Percentiles rank a stretch among this genome's conserved stretches.
These are phyloP conservation scores for Theileria annulata DNA, from an alignment of 169 alveolate genomes.

Conservation along the genomic window DNA sequence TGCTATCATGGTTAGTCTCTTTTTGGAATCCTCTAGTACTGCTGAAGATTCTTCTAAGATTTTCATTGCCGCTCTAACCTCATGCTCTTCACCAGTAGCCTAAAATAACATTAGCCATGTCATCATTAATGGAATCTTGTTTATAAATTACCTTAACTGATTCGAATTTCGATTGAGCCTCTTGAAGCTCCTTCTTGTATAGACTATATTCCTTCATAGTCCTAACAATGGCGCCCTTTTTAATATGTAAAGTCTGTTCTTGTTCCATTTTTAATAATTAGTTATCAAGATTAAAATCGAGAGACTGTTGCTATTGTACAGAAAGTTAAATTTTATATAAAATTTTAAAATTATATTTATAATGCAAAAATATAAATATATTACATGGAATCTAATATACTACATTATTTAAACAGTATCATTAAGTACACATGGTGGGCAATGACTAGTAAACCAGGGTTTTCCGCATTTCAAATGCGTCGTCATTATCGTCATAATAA, in stretches of 20 bases:
- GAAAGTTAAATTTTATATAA: background rate
- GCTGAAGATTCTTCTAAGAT: constrained; percentile 1
- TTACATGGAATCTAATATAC: background rate
- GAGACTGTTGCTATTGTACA: background rate
- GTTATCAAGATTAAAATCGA: background rate
- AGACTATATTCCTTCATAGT: constrained; percentile 28
- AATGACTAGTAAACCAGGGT: background rate
- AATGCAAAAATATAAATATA: background rate
- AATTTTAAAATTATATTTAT: too few relatives aligned
- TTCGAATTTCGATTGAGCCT: constrained; percentile 21
- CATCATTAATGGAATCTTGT: background rate
- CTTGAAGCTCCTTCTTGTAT: constrained; percentile 17
- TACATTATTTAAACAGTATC: background rate
- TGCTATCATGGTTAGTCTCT: background rate
- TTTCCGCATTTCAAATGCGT: constrained; percentile 78
- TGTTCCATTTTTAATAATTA: background rate
- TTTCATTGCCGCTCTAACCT: background rate
- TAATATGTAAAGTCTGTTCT: constrained; percentile 2
- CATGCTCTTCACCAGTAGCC: constrained; percentile 32
- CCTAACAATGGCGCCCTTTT: constrained; percentile 11
- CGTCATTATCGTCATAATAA: constrained; percentile 67
- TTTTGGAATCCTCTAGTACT: constrained; percentile 20
- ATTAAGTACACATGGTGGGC: background rate
- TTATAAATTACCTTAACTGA: constrained; percentile 10
- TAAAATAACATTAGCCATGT: background rate